Conservation (phyloP, 163 green algal species). For the Chlorella variabilis region DNA sequence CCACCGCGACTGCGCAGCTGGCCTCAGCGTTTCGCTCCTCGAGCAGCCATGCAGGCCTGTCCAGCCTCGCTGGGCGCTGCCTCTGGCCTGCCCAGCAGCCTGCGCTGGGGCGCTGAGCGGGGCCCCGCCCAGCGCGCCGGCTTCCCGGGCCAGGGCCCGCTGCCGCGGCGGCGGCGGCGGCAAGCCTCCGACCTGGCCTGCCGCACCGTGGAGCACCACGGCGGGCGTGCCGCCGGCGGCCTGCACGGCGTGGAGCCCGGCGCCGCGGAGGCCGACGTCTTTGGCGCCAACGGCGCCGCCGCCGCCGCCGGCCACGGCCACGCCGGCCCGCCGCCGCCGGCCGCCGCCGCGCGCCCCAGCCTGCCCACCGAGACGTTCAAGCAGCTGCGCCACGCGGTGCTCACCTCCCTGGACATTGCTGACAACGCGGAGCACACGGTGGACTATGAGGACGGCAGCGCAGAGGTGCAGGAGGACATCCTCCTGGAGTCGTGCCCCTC, state of each 20-base stretch:
- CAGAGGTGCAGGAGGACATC: conserved; percentile 31
- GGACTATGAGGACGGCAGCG: conserved; percentile 26
- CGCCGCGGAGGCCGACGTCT: background rate
- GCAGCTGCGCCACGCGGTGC: conserved; percentile 47
- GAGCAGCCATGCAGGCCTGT: background rate
- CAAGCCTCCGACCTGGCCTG: conserved; percentile 12
- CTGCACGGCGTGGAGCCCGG: background rate
- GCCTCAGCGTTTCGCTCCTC: no score
- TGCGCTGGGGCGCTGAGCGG: background rate
- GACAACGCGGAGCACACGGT: conserved; percentile 37
- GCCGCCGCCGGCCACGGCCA: background rate
- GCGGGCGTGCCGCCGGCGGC: background rate
- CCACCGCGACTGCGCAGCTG: no score
- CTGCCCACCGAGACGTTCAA: conserved; percentile 45
- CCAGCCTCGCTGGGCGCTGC: background rate
- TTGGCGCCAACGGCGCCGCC: background rate
- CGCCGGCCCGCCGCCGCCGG: no score
- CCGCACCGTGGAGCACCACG: conserved; percentile 33
- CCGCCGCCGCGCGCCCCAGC: background rate
- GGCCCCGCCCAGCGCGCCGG: background rate
- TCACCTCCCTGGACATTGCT: conserved; percentile 45
- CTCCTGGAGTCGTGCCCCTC: conserved; percentile 9
- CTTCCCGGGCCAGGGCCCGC: background rate
- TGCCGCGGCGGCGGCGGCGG: background rate
- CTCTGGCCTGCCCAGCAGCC: background rate